Evolutionary conservation across 306 rosid species (phyloP), one percentile per base, ranked within the genome.

Genomic region (Vigna angularis): DNA sequence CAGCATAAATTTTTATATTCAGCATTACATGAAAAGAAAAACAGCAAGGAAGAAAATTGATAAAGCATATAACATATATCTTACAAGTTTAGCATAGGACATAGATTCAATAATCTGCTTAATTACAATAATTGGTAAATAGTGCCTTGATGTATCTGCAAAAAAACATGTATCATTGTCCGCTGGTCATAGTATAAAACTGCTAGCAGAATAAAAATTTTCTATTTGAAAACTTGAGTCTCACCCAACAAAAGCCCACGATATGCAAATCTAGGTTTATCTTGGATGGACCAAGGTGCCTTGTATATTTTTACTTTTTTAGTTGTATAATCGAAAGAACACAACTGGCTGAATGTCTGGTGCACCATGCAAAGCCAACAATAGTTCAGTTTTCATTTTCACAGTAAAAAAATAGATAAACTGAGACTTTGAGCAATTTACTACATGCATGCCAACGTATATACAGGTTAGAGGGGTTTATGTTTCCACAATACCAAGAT

Each of bases 81-180:
- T 87, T 90, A 95, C 99, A 81, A 95, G 85, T 90, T 95, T 95
- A 74, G 99, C 94, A 83, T 91, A 95, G 49, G 99, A 87, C 97
- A 95, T 93, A 0, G 99, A 91, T 72, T 95, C 96, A 81, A 95
- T 90, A 76, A 93, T 81, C 83, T 91, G 91, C 90, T 91, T 93
- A 69, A 95, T 95, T 34, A 90, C 93, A 47, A 62, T 84, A 62
- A 91, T 32, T 2, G 99, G 99, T 65, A 87, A 87, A 85, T 86
- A 95, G 89, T 95, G 99, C 86, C 99, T 91, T 3, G 99, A 93
- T 7, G 99, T 91, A 85, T 95, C 99, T 95, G 93, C 87, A 88
- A 85, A 77, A 30, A 48, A 22, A 49, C 72, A 26, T 4, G 55
- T 74, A 80, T 81, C 85, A 67, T 78, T 68, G 70, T 73, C 78